Evolutionary conservation across 2,329 filamentous ascomycete genomes (phyloP).

Genomic region (Sporothrix inflata): DNA sequence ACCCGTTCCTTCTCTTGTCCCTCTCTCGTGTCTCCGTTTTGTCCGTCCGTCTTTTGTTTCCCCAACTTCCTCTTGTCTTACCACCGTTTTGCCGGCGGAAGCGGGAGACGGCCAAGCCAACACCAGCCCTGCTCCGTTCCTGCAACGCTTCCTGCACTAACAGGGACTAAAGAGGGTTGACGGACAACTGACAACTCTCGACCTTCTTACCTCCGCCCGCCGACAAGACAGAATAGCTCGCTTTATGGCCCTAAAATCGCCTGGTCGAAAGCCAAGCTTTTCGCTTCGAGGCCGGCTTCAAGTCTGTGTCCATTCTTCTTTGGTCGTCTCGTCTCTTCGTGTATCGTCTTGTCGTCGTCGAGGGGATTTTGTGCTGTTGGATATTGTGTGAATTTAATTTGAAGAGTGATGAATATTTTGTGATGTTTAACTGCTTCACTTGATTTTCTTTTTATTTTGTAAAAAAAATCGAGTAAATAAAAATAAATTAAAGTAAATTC

Average conservation of each 20-base stretch:
- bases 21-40: background rate
- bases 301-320: background rate
- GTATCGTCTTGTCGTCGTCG: background rate
- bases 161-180: background rate
- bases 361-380: background rate
- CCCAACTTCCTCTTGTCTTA: background rate
- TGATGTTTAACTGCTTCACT: background rate
- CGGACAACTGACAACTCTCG: background rate
- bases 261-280: slow-evolving; percentile 6
- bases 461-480: background rate
- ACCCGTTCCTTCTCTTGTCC: background rate
- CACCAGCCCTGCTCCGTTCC: background rate
- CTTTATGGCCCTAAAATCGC: background rate
- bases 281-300: background rate
- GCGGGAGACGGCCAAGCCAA: background rate
- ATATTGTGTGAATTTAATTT: background rate
- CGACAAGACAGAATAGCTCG: background rate
- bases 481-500: background rate
- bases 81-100: slow-evolving; percentile 16
- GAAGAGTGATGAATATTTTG: background rate
- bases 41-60: background rate
- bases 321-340: background rate
- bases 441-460: background rate
- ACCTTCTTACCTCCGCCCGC: background rate
- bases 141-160: background rate